Evolutionary conservation across 2,329 filamentous ascomycete genomes (phyloP).

Genomic region (Capronia epimyces): DNA sequence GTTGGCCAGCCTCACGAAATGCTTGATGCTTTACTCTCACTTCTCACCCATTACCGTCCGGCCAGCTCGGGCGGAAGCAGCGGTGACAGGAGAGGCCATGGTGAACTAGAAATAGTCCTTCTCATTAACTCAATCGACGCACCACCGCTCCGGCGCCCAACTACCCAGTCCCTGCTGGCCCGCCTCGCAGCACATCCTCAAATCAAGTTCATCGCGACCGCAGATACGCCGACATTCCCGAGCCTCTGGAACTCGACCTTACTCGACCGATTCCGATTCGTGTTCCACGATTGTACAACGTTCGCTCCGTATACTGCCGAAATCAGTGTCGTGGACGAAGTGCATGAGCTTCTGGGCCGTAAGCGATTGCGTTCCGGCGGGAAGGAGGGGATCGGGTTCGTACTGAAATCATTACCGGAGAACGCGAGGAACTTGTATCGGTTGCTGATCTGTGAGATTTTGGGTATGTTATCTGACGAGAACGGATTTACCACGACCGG

Average conservation of each 20-base stretch:
- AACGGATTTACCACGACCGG: background rate
- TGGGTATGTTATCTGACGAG: constrained; percentile 60
- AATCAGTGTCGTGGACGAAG: constrained; percentile 79
- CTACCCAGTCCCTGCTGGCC: constrained; percentile 66
- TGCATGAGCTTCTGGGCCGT: constrained; percentile 78
- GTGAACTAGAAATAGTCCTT: constrained; percentile 52
- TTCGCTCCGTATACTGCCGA: constrained; percentile 70
- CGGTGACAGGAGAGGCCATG: constrained; percentile 3
- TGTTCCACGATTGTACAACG: constrained; percentile 92
- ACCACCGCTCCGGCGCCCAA: constrained; percentile 63
- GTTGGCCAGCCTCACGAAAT: constrained; percentile 64
- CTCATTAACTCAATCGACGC: constrained; percentile 86
- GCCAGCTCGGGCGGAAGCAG: background rate
- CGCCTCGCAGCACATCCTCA: constrained; percentile 68
- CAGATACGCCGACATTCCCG: constrained; percentile 81
- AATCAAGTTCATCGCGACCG: constrained; percentile 70
- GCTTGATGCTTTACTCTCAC: constrained; percentile 59
- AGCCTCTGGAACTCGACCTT: constrained; percentile 84
- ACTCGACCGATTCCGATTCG: constrained; percentile 75
- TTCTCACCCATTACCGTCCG: constrained; percentile 50
- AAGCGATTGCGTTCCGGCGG: constrained; percentile 75
- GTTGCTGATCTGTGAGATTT: constrained; percentile 75
- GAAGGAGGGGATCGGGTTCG: constrained; percentile 85
- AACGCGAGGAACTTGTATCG: constrained; percentile 85
- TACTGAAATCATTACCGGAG: constrained; percentile 82